A percentile compares a stretch with the other conserved stretches of the same genome.
phyloP scores from a whole-genome alignment of 116 monocot genomes.

The Cymodocea nodosa region DNA sequence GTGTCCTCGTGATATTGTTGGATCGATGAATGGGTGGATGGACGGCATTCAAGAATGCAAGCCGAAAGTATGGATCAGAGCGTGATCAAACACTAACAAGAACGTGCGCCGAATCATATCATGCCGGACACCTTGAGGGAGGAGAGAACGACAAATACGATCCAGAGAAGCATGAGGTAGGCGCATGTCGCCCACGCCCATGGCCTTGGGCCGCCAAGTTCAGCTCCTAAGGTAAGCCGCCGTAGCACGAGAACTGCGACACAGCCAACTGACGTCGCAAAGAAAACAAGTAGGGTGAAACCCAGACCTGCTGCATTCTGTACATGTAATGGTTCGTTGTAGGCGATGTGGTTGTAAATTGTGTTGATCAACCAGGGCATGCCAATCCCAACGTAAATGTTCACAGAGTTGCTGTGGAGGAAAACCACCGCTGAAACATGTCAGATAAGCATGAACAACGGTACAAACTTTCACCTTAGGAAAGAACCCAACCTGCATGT shows the following conservation, averaged over 20 bases:
- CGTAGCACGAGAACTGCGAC: constrained; percentile 54
- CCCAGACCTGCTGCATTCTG: constrained; percentile 52
- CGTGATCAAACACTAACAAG: neutral
- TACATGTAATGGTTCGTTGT: constrained; percentile 43
- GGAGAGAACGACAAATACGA: constrained; percentile 57
- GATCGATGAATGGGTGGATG: too few relatives aligned
- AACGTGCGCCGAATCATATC: constrained; percentile 1
- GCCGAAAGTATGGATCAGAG: too few relatives aligned
- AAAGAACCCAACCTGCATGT: constrained; percentile 54
- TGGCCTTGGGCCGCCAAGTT: constrained; percentile 62
- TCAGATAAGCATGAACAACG: neutral
- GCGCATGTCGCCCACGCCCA: constrained; percentile 67
- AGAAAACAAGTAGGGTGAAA: constrained; percentile 74
- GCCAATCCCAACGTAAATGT: constrained; percentile 77
- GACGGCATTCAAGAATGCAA: neutral
- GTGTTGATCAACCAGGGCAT: constrained; percentile 75
- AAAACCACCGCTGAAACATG: neutral
- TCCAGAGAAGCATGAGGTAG: constrained; percentile 63
- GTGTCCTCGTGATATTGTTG: too few relatives aligned
- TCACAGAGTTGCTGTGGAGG: constrained; percentile 73
- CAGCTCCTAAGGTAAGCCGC: constrained; percentile 46
- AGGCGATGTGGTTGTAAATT: constrained; percentile 43
- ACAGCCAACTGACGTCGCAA: constrained; percentile 59
- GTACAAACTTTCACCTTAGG: neutral
- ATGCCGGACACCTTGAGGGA: constrained; percentile 46